phyloP scores from a whole-genome alignment of 73 alveolate species.

The Paramecium primaurelia region DNA sequence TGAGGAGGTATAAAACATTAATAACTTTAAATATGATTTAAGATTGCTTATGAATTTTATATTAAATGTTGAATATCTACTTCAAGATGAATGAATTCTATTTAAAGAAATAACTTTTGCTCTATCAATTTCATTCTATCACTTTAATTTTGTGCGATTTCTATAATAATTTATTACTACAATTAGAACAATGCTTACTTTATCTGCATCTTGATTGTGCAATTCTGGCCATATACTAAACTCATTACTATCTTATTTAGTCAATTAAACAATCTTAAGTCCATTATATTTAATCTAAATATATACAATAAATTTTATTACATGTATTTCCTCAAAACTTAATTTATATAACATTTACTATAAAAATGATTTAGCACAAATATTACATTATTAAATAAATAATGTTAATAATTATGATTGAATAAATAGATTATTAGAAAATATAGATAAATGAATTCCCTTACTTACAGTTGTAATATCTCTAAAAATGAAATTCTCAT shows the following conservation, averaged over 20 bases:
- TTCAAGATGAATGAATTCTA: not conserved
- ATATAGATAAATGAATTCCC: not conserved
- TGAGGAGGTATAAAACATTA: not conserved
- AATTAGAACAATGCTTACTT: not conserved
- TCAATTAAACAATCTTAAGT: not conserved
- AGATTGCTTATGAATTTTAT: not conserved
- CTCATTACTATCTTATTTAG: not conserved
- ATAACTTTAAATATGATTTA: not conserved
- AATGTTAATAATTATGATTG: not conserved
- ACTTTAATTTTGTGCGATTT: not conserved
- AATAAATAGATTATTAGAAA: not conserved
- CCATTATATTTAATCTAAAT: not conserved
- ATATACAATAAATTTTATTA: not conserved
- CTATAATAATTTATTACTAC: not conserved
- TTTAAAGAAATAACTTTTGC: not conserved
- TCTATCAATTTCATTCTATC: constrained; percentile 1
- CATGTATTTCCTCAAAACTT: not conserved
- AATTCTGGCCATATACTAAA: constrained; percentile 27
- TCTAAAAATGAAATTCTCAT: not conserved
- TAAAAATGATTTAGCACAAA: not conserved
- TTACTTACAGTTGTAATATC: not conserved
- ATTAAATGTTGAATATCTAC: not conserved
- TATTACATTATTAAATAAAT: not conserved
- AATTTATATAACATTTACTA: not conserved
- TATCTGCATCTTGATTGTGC: not conserved